Evolutionary conservation across 78 protist genomes (phyloP).

Genomic region (Dictyostelium purpureum): DNA sequence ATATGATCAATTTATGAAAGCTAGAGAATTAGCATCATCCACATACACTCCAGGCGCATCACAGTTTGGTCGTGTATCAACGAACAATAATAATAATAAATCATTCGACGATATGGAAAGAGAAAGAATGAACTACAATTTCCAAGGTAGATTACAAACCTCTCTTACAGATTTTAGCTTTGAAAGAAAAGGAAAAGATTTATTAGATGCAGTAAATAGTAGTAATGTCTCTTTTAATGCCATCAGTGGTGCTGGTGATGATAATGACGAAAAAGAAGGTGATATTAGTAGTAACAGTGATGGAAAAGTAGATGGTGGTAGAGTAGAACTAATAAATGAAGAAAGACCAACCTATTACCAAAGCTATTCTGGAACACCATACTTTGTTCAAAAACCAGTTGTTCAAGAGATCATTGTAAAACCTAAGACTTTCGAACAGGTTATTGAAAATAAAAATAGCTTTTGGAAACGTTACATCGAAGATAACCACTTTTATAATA

Average conservation of each 20-base stretch:
- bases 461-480: neutral
- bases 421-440: slow-evolving; percentile 1
- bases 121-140: slow-evolving; percentile 1
- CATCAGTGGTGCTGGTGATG: neutral
- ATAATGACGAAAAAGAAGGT: neutral
- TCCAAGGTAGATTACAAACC: slow-evolving; percentile 31
- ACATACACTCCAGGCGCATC: neutral
- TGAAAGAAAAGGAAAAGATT: neutral
- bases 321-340: neutral
- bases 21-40: neutral
- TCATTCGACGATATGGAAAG: slow-evolving; percentile 22
- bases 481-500: neutral
- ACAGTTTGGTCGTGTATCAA: neutral
- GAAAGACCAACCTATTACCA: neutral
- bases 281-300: no score
- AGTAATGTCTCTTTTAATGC: neutral
- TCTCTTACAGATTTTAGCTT: slow-evolving; percentile 11
- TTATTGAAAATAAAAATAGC: neutral
- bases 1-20: neutral
- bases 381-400: slow-evolving; percentile 22
- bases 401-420: neutral
- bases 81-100: neutral
- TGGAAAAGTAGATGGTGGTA: no score
- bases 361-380: no score
- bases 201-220: neutral